These are phyloP conservation scores for Chrysanthemum lavandulifolium DNA, from an alignment of 129 eudicot species.

Conservation along the genomic window DNA sequence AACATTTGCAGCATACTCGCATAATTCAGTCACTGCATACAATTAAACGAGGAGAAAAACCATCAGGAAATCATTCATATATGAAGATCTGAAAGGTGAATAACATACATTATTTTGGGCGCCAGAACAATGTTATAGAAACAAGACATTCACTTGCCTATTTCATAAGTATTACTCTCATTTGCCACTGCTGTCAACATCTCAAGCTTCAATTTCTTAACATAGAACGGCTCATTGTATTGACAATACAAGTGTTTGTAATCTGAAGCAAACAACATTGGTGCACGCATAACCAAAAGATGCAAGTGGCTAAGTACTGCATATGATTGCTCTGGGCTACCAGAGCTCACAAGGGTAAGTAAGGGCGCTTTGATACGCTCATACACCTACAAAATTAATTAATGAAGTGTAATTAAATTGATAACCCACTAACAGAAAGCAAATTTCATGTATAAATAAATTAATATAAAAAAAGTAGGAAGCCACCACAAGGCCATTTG, in stretches of 20 bases:
- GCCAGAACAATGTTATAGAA: neutral
- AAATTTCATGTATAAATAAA: neutral
- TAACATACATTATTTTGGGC: neutral
- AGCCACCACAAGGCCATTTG: no score
- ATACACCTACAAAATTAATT: slow-evolving; percentile 56
- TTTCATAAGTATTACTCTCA: slow-evolving; percentile 94
- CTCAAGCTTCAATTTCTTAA: slow-evolving; percentile 94
- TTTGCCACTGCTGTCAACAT: slow-evolving; percentile 97
- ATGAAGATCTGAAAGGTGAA: slow-evolving; percentile 15
- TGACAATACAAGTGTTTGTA: slow-evolving; percentile 97
- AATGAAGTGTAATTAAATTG: neutral
- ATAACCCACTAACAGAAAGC: slow-evolving; percentile 6
- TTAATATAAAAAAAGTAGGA: neutral
- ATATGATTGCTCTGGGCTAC: slow-evolving; percentile 93
- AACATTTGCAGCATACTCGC: slow-evolving; percentile 98
- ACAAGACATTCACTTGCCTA: slow-evolving; percentile 44
- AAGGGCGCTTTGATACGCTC: slow-evolving; percentile 96
- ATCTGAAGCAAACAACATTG: slow-evolving; percentile 89
- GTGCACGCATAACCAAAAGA: slow-evolving; percentile 96
- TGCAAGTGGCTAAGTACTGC: slow-evolving; percentile 95
- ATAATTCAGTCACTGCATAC: slow-evolving; percentile 85
- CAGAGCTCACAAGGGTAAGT: slow-evolving; percentile 91
- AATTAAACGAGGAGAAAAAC: slow-evolving; percentile 7
- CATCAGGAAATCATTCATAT: slow-evolving; percentile 6
- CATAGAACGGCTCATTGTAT: slow-evolving; percentile 93